Base-by-base conservation (phyloP, 441 rosid species). In the Theobroma grandiflorum region DNA sequence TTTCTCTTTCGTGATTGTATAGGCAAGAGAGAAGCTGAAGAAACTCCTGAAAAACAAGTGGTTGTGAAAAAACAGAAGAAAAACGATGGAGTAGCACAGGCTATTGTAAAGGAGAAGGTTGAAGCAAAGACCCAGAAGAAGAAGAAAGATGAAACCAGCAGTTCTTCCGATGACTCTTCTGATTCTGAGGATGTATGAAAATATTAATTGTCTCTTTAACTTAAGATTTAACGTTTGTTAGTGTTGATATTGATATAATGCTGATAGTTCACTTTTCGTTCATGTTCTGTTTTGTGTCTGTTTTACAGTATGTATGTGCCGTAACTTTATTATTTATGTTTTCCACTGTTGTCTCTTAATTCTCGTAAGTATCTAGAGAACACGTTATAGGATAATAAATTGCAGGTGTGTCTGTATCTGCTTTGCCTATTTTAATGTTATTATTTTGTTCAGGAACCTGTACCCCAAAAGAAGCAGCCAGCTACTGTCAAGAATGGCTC, bases 111-210 rank as follows among this genome's bases (percentile, higher is more conserved):
- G 66, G 12, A 43, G 33, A 57, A 68, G 58, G 74, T 40, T 22
- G 75, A 76, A 65, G 73, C 64, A 7, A 76, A 76, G 73, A 65
- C 73, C 42, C 79, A 76, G 53, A 76, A 65, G 47, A 76, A 76
- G 63, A 77, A 65, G 63, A 66, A 47, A 64, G 63, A 65, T 0
- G 74, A 67, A 22, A 53, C 55, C 12, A 74, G 26, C 42, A 20
- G 40, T 22, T 74, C 77, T 40, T 74, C 77, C 3, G 77, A 57
- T 14, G 74, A 53, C 66, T 65, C 59, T 76, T 76, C 80, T 40
- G 66, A 91, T 16, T 91, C 94, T 0, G 98, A 95, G 62, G 96
- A 91, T 82, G 77, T 74, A 74, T 7, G 77, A 8, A 18, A 40
- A 57, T 35, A 20, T 20, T 37, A 1, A 20, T 38, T 42, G 4